Conservation (phyloP, 1,284 basidiomycete genomes). For the Ustilago loliicola region DNA sequence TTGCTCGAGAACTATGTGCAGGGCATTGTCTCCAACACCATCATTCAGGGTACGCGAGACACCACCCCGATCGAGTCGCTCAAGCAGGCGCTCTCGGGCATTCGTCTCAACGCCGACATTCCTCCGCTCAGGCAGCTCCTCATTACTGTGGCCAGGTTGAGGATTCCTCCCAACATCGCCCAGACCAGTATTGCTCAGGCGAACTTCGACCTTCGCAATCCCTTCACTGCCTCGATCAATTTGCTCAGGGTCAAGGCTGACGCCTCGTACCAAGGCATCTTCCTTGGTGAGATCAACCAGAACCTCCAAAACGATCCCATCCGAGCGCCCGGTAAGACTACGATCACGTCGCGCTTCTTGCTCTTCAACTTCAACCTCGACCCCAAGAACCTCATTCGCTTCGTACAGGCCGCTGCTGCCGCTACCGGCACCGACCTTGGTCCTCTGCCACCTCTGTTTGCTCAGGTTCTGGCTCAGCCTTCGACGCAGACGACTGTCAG, state of each 20-base stretch:
- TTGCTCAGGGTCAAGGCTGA: conserved; percentile 76
- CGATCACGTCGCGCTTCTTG: conserved; percentile 76
- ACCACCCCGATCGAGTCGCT: conserved; percentile 80
- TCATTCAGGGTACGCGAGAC: conserved; percentile 76
- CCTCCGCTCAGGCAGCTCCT: conserved; percentile 79
- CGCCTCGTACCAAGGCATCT: conserved; percentile 73
- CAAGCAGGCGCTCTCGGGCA: conserved; percentile 77
- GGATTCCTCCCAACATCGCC: conserved; percentile 69
- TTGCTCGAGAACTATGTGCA: conserved; percentile 81
- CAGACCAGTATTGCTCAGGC: conserved; percentile 58
- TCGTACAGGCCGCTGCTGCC: conserved; percentile 76
- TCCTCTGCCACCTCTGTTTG: conserved; percentile 77
- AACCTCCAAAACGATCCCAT: conserved; percentile 75
- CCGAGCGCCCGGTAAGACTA: conserved; percentile 76
- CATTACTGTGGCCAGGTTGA: conserved; percentile 72
- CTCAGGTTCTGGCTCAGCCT: conserved; percentile 76
- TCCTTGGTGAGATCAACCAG: conserved; percentile 73
- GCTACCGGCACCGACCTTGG: conserved; percentile 77
- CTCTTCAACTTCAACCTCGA: conserved; percentile 79
- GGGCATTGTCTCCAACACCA: conserved; percentile 76
- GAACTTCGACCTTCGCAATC: conserved; percentile 75
- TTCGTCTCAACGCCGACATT: conserved; percentile 77
- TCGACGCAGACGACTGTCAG: conserved; percentile 77
- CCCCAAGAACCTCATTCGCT: conserved; percentile 76
- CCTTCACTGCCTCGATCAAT: conserved; percentile 83